Base-by-base conservation (phyloP, 805 yeast genomes). In the Debaryomyces castellii region DNA sequence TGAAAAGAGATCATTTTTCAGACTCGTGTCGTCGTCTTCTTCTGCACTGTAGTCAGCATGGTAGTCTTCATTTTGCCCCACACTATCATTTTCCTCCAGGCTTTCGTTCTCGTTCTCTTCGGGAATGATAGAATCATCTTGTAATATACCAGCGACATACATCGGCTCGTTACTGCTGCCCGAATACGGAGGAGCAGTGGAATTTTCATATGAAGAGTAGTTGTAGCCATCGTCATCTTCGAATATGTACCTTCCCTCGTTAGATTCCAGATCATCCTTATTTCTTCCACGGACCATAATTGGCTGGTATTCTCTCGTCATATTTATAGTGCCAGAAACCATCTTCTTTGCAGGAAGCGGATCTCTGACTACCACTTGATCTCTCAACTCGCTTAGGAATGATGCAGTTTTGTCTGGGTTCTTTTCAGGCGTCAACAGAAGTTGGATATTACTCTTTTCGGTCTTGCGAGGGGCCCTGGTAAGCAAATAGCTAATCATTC, bases 161-260 rank as follows among this genome's bases (percentile, higher is more conserved):
- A 14, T 30, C 20, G 17, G 34, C 34, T 30, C 18, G 34, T 17
- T 30, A 16, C 20, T 30, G 7, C 10, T 17, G 20, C 3, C 5
- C 2, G 20, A 14, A 17, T 5, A 16, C 3, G 34, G 34, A 4
- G 34, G 10, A 6, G 16, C 2, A 4, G 20, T 30, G 17, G 20
- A 14, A 16, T 30, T 30, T 10, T 35, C 24, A 23, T 12, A 37
- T 17, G 40, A 14, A 8, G 40, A 18, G 14, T 35, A 42, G 20
- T 21, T 23, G 34, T 46, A 46, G 5, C 49, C 49, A 46, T 46
- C 49, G 24, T 46, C 49, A 34, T 46, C 49, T 35, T 46, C 49
- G 17, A 41, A 46, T 9, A 38, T 25, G 11, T 24, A 32, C 20
- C 23, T 40, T 6, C 22, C 16, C 7, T 27, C 42, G 17, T 30